Conservation (phyloP, 2,329 filamentous ascomycete species). For the Alternaria brassicicola region DNA sequence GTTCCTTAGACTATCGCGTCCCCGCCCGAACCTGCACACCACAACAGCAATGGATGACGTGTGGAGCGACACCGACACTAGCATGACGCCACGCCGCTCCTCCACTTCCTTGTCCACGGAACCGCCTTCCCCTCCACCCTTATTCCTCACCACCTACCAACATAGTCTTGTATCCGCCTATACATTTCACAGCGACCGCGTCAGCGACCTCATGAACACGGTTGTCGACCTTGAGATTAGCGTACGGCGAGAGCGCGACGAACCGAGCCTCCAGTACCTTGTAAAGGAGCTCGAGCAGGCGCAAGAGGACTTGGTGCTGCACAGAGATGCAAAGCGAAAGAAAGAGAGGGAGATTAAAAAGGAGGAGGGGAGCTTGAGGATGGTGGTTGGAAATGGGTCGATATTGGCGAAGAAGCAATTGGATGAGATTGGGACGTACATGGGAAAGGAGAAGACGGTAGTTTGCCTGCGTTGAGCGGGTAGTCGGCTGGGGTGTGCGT, state of each 20-base stretch:
- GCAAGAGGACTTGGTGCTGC: neutral
- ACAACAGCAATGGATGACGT: neutral
- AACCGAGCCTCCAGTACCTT: neutral
- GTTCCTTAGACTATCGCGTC: neutral
- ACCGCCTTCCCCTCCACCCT: neutral
- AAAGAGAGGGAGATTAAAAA: neutral
- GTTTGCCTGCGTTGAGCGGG: neutral
- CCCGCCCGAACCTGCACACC: neutral
- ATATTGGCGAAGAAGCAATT: neutral
- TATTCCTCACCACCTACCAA: neutral
- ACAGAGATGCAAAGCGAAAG: neutral
- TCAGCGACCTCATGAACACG: constrained; percentile 1
- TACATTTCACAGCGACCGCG: neutral
- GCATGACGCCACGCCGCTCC: neutral
- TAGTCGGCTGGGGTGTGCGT: neutral
- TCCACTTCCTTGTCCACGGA: neutral
- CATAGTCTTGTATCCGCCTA: neutral
- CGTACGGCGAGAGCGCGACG: constrained; percentile 6
- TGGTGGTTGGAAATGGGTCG: neutral
- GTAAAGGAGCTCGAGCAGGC: neutral
- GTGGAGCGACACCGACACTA: neutral
- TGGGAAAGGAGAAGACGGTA: neutral
- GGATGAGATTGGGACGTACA: neutral
- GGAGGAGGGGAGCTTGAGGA: constrained; percentile 1
- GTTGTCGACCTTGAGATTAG: constrained; percentile 1